Conservation (phyloP, 768 basidiomycete genomes). For the Suillus decipiens region DNA sequence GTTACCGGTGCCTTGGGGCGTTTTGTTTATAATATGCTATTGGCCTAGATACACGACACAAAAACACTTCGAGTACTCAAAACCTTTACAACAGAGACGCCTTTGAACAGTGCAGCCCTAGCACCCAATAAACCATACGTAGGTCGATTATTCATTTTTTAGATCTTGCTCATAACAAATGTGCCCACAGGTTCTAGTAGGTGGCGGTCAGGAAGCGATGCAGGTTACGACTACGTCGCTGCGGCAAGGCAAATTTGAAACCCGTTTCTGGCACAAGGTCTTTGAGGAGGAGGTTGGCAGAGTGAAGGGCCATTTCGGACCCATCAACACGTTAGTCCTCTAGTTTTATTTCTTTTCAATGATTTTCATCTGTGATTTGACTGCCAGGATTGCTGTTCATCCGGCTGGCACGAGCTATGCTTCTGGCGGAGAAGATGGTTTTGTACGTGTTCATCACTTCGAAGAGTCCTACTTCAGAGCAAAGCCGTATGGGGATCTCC, state of each 20-base stretch:
- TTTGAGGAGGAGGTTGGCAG: slow-evolving; percentile 97
- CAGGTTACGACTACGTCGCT: slow-evolving; percentile 92
- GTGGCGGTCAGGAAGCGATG: slow-evolving; percentile 99
- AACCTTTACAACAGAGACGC: slow-evolving; percentile 91
- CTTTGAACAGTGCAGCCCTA: slow-evolving; percentile 90
- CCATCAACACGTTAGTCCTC: slow-evolving; percentile 85
- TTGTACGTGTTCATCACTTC: slow-evolving; percentile 87
- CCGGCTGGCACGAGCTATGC: slow-evolving; percentile 88
- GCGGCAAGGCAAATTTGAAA: slow-evolving; percentile 97
- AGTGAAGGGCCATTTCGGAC: slow-evolving; percentile 97
- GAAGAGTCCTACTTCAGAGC: slow-evolving; percentile 94
- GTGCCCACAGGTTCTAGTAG: slow-evolving; percentile 69
- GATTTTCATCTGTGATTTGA: slow-evolving; percentile 10
- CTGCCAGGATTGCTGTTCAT: slow-evolving; percentile 82
- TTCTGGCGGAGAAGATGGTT: slow-evolving; percentile 96
- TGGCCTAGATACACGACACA: slow-evolving; percentile 76
- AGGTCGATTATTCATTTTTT: slow-evolving; percentile 22
- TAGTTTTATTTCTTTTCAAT: neutral
- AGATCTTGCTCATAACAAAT: neutral
- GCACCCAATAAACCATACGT: slow-evolving; percentile 86
- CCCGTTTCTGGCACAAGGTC: slow-evolving; percentile 96
- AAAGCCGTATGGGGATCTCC: slow-evolving; percentile 89
- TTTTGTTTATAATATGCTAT: neutral
- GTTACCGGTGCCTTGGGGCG: neutral
- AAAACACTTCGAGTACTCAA: slow-evolving; percentile 90